Percentiles rank a stretch among this genome's conserved stretches.
phyloP scores from a whole-genome alignment of 1,139 yeast genomes.

The Yamadazyma membranifaciens region DNA sequence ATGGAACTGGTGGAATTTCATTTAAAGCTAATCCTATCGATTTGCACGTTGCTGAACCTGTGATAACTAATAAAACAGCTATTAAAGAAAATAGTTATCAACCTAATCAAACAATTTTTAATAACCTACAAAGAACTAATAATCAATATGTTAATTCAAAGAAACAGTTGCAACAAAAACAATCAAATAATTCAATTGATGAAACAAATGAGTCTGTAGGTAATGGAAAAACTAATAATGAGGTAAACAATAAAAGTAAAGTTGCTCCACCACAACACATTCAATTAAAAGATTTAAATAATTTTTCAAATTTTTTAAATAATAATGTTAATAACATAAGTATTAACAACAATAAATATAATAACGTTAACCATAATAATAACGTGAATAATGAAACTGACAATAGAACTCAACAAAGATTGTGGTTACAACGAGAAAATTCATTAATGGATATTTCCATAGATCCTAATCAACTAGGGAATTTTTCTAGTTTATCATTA shows the following conservation, averaged over 20 bases:
- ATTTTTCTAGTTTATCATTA: conserved; percentile 44
- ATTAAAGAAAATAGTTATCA: conserved; percentile 40
- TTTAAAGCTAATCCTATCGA: conserved; percentile 36
- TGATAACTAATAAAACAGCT: conserved; percentile 33
- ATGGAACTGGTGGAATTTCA: conserved; percentile 35
- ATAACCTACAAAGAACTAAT: conserved; percentile 41
- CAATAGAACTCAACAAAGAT: conserved; percentile 70
- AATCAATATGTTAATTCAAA: conserved; percentile 30
- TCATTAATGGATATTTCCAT: conserved; percentile 57
- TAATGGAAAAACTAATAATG: not conserved
- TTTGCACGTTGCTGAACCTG: conserved; percentile 30
- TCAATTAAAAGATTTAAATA: conserved; percentile 23
- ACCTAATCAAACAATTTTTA: conserved; percentile 45
- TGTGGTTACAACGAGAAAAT: conserved; percentile 81
- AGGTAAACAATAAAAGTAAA: conserved; percentile 3
- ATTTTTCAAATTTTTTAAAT: conserved; percentile 32
- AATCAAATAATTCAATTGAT: conserved; percentile 8
- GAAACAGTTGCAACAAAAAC: conserved; percentile 18
- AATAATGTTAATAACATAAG: conserved; percentile 14
- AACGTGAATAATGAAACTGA: conserved; percentile 14
- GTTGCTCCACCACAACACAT: conserved; percentile 9
- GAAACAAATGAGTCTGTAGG: not conserved
- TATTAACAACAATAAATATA: conserved; percentile 6
- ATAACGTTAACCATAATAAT: conserved; percentile 7
- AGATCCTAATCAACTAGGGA: conserved; percentile 32